Evolutionary conservation across 2,329 filamentous ascomycete species (phyloP), one percentile per base, ranked within the genome.

Genomic region (Penicillium decumbens): DNA sequence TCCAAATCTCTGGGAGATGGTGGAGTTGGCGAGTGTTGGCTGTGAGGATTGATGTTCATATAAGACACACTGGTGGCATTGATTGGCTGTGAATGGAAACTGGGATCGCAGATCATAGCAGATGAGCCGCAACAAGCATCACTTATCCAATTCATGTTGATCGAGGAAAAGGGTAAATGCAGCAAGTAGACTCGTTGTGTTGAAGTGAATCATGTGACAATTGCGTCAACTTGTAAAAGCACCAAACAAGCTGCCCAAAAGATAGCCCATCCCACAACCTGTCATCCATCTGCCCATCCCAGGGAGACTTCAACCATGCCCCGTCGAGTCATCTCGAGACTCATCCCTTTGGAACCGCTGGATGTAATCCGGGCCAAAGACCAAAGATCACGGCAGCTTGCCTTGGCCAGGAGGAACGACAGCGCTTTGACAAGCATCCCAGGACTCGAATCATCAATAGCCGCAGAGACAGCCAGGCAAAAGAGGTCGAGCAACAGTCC

Each of bases 161-260:
- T 15, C 15, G 15, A 33, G 6, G n/a, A 18, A 35, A 9, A 9
- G 32, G 12, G n/a, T 33, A 7, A 15, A 35, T 18, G 8, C 4
- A 18, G 15, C 1, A 10, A 20, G 33, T 12, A 10, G 18, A 24
- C 9, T 12, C 25, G 4, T n/a, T 3, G 15, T 24, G 27, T 32
- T 7, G 15, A 12, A 24, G 32, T 13, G 35, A 30, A 51, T 53
- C 50, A 55, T 53, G 50, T 55, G 53, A 53, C 47, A 35, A 39
- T 12, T 20, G 3, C n/a, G 32, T 39, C 25, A 45, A 39, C 23
- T 39, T 45, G 25, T 40, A 29, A 23, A 39, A 23, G 3, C 20
- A 23, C 20, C 8, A 10, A 20, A 45, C 15, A 18, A 18, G 15
- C 15, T 18, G 15, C 15, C 15, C 15, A 18, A 18, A 18, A 18